These are phyloP conservation scores for Penicillium tannophilum DNA, from an alignment of 495 filamentous ascomycete species.

Conservation along the genomic window DNA sequence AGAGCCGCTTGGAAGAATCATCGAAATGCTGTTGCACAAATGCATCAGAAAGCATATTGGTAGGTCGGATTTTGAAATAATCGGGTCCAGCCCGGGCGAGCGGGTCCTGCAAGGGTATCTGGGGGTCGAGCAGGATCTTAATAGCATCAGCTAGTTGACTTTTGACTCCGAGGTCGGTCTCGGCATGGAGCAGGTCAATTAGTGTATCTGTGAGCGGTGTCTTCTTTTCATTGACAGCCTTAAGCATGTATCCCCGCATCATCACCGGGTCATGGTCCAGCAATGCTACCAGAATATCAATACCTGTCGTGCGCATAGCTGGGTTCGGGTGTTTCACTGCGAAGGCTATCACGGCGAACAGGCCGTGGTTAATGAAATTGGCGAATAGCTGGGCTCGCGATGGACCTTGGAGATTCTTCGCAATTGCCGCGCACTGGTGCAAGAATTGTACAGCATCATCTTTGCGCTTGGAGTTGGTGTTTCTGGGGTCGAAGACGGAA, in stretches of 20 bases:
- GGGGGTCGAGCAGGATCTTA: constrained; percentile 90
- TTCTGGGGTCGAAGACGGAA: constrained; percentile 72
- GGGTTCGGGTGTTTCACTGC: constrained; percentile 84
- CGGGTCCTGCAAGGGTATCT: constrained; percentile 61
- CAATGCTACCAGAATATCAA: constrained; percentile 89
- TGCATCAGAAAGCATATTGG: constrained; percentile 77
- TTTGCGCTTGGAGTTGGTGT: constrained; percentile 68
- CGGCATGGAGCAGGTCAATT: constrained; percentile 88
- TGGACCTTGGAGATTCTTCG: constrained; percentile 87
- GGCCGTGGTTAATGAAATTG: constrained; percentile 85
- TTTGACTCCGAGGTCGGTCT: constrained; percentile 92
- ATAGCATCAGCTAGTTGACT: constrained; percentile 95
- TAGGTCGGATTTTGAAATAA: constrained; percentile 62
- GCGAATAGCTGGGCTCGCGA: constrained; percentile 78
- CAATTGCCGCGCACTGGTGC: constrained; percentile 92
- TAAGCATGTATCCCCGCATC: constrained; percentile 91
- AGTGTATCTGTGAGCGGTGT: constrained; percentile 89
- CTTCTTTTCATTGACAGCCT: constrained; percentile 82
- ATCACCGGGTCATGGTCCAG: constrained; percentile 94
- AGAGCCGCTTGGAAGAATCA: constrained; percentile 80
- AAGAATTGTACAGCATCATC: constrained; percentile 96
- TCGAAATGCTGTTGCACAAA: constrained; percentile 92
- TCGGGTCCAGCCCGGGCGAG: constrained; percentile 70
- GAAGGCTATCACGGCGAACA: constrained; percentile 89
- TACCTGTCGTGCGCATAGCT: constrained; percentile 85